Percentiles rank a stretch among this genome's conserved stretches.
phyloP scores from a whole-genome alignment of 257 asterid genomes.

The Ballota nigra region DNA sequence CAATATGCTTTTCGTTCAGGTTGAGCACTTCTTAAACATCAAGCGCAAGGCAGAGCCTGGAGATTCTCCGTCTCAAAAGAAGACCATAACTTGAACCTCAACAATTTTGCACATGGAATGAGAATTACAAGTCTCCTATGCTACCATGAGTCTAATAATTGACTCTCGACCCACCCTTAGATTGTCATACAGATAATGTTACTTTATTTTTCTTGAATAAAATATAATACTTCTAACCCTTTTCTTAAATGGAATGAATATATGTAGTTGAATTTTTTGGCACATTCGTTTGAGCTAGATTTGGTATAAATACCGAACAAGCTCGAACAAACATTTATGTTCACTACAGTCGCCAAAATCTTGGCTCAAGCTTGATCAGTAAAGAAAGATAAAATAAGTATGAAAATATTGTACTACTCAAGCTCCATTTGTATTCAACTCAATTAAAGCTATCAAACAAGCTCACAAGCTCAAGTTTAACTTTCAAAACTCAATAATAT shows the following conservation, averaged over 20 bases:
- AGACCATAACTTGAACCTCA: slow-evolving; percentile 44
- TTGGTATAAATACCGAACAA: too few relatives aligned
- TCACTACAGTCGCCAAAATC: too few relatives aligned
- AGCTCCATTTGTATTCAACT: too few relatives aligned
- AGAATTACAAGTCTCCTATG: too few relatives aligned
- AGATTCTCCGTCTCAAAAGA: slow-evolving; percentile 49
- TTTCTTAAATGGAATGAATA: not conserved
- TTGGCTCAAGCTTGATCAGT: too few relatives aligned
- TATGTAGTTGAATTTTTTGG: not conserved
- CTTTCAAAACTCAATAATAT: too few relatives aligned
- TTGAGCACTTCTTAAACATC: slow-evolving; percentile 80
- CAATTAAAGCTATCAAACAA: too few relatives aligned
- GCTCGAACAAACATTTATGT: too few relatives aligned
- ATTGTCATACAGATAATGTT: not conserved
- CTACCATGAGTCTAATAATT: not conserved
- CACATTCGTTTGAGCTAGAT: too few relatives aligned
- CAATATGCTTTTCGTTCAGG: slow-evolving; percentile 52
- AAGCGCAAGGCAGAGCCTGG: slow-evolving; percentile 68
- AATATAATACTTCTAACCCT: not conserved
- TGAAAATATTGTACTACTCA: too few relatives aligned
- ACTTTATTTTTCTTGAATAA: not conserved
- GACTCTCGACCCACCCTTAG: not conserved
- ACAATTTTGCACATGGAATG: not conserved
- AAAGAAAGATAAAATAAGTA: too few relatives aligned
- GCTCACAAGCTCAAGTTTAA: too few relatives aligned